These are phyloP conservation scores for Zygoascus flipseniorum DNA, from an alignment of 805 yeast genomes.

Conservation along the genomic window DNA sequence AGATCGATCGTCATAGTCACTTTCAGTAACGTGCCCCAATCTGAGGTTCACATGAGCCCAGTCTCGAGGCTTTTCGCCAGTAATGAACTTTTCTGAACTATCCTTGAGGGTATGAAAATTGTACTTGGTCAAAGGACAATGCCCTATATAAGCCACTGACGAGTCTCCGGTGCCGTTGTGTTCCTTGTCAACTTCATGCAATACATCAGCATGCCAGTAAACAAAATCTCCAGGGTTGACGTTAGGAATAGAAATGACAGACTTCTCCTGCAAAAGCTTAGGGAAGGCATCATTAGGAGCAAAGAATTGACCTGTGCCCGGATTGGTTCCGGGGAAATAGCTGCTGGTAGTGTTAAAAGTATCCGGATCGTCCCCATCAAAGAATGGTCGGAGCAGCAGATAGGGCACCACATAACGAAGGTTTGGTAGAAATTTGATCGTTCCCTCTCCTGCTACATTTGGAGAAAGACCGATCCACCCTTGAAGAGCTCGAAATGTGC, in stretches of 20 bases:
- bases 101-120: background rate
- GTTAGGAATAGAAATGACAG: slow-evolving; percentile 32
- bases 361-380: slow-evolving; percentile 18
- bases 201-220: slow-evolving; percentile 37
- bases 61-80: background rate
- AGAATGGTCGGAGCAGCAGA: slow-evolving; percentile 34
- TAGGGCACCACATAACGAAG: slow-evolving; percentile 33
- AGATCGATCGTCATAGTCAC: background rate
- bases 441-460: slow-evolving; percentile 33
- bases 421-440: slow-evolving; percentile 32
- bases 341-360: background rate
- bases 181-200: slow-evolving; percentile 35
- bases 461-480: slow-evolving; percentile 38
- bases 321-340: slow-evolving; percentile 1
- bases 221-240: slow-evolving; percentile 38
- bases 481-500: slow-evolving; percentile 36
- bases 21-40: background rate
- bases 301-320: slow-evolving; percentile 26
- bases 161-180: slow-evolving; percentile 31
- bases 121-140: slow-evolving; percentile 25
- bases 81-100: background rate
- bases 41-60: background rate
- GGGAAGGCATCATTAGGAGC: slow-evolving; percentile 28
- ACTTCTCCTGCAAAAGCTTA: slow-evolving; percentile 25
- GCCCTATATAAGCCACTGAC: slow-evolving; percentile 34